Base-by-base conservation (phyloP, 805 yeast species). In the Candida ascalaphidarum region DNA sequence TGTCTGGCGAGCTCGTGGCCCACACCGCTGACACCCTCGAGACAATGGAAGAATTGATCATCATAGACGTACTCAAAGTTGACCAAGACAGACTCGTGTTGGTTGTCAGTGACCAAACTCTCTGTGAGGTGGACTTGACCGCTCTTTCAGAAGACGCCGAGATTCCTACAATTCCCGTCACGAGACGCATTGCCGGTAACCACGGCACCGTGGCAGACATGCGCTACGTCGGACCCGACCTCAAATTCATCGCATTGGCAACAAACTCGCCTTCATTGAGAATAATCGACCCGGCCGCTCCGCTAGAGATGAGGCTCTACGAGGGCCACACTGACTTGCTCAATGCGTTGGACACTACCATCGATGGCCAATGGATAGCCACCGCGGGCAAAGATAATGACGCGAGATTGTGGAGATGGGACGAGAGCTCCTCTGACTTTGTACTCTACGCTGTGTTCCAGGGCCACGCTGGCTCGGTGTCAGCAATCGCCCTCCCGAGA, bases 151-250 rank as follows among this genome's bases (percentile, higher is more conserved):
- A 44, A 4, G 45, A 44, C 6, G 41, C 40, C 16, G 23, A 26
- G 6, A 19, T 27, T 7, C 35, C 30, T 17, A n/a, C n/a, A n/a
- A 48, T 81, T n/a, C 65, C 68, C 12, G 48, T 70, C 2, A 43
- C 52, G 6, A 62, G 76, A 31, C 67, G 74, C 23, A 65, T 86
- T 41, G 92, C 96, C 1, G 96, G 96, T 41, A 86, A 86, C 52
- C 95, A 89, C 55, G 97, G 96, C 32, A 89, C 92, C 15, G 77
- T 92, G 43, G 95, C 96, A 3, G 97, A 89, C 49, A 68, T 86
- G 60, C 72, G 75, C 40, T 80, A 76, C 45, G 79, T 77, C 18
- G 92, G 92, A 0, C 83, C 84, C 6, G 47, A 62, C 14, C 48
- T 60, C 17, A 50, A 65, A 25, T 56, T 65, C 21, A 51, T 89